Base-by-base conservation (phyloP, 352 stramenopile species). In the Phytophthora podocarpi region DNA sequence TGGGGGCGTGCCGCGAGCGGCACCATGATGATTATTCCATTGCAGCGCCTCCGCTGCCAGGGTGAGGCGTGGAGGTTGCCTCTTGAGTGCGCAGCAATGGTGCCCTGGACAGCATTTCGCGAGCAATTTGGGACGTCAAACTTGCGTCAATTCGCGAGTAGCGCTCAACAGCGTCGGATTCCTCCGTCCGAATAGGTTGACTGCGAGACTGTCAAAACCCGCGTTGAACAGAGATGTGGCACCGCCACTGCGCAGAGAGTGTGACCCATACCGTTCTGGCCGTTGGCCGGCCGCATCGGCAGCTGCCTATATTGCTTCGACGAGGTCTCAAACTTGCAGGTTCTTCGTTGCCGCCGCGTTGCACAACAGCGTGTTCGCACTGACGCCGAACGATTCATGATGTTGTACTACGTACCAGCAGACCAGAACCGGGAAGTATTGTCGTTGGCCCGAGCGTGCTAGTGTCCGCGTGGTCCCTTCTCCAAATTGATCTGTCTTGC, bases 181-280 rank as follows among this genome's bases (percentile, higher is more conserved):
- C 53, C 53, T 55, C 1, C 41, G 41, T 9, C 53, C 42, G 21
- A 62, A 62, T 6, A 35, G 31, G 12, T 34, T 41, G 4, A 63
- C 43, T 2, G 54, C 54, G 3, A 55, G 20, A 36, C 34, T 63
- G 26, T 63, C 54, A 16, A 63, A 48, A 7, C 54, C 43, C 2
- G 43, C 35, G 13, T 48, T 43, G 11, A 55, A 64, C 26, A 53
- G 32, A 9, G 41, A 41, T 2, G 37, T 35, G 6, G 50, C 37
- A 2, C 50, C 50, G 5, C 52, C 40, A 13, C 52, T 61, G 2
- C 41, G 30, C 1, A 61, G 13, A 2, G 49, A 58, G 18, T 58
- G 49, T 7, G 32, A 56, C 4, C 48, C 34, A 27, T 37, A 56
- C 7, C 13, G 21, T 6, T 47, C n/a, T 20, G 49, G 35, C 15